A percentile compares a stretch with the other conserved stretches of the same genome.
phyloP scores from a whole-genome alignment of 345 rosid genomes.

The Hibiscus syriacus region DNA sequence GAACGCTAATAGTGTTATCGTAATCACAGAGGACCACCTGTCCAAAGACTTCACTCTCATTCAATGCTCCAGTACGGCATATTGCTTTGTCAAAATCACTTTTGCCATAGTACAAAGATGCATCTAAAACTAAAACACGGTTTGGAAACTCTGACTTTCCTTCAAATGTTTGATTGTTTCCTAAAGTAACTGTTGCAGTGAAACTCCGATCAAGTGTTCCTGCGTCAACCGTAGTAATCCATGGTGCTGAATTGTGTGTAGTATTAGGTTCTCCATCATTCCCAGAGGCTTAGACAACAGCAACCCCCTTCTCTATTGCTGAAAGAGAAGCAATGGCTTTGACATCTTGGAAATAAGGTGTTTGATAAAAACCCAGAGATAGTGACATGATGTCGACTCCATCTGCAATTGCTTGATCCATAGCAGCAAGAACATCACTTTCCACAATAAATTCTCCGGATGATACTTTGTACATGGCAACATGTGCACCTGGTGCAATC shows the following conservation, averaged over 20 bases:
- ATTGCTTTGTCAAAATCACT: not conserved
- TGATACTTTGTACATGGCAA: constrained; percentile 15
- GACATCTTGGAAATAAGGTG: not conserved
- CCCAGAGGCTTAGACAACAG: not conserved
- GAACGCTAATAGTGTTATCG: not conserved
- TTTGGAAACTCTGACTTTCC: not conserved
- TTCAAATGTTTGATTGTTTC: no score
- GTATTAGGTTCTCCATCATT: not conserved
- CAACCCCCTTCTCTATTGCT: not conserved
- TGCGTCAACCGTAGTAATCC: no score
- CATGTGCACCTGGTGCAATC: constrained; percentile 8
- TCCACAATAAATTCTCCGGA: not conserved
- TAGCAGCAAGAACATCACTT: constrained; percentile 10
- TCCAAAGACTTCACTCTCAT: not conserved
- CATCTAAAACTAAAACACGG: not conserved
- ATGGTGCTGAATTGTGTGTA: not conserved
- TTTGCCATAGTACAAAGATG: not conserved
- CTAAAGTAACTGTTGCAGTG: no score
- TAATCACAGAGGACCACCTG: not conserved
- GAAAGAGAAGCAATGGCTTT: not conserved
- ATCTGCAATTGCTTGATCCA: constrained; percentile 7
- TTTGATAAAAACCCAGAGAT: not conserved
- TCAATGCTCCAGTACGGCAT: not conserved
- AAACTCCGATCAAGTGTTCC: no score
- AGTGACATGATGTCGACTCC: not conserved